Percentiles rank a stretch among this genome's conserved stretches.
Evolutionary conservation across 2,329 filamentous ascomycete genomes (phyloP).

Genomic region (Aspergillus udagawae): DNA sequence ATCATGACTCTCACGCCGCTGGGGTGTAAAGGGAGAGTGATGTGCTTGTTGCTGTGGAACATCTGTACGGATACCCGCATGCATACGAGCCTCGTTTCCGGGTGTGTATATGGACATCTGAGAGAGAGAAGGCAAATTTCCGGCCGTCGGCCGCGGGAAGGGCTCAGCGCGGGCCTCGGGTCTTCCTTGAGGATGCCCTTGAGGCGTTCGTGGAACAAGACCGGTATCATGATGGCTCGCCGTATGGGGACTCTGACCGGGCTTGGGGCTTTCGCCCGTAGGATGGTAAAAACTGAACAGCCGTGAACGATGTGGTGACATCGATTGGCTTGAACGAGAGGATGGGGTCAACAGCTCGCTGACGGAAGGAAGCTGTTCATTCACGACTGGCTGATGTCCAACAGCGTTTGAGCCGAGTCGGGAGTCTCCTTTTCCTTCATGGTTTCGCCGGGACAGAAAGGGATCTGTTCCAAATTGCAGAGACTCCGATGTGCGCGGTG

Average conservation of each 20-base stretch:
- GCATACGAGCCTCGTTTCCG: conserved; percentile 16
- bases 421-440: conserved; percentile 20
- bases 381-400: conserved; percentile 12
- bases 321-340: conserved; percentile 22
- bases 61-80: conserved; percentile 16
- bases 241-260: conserved; percentile 9
- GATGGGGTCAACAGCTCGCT: conserved; percentile 37
- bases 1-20: conserved; percentile 14
- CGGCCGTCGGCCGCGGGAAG: conserved; percentile 15
- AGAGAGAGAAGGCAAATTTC: conserved; percentile 28
- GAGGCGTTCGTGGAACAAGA: conserved; percentile 8
- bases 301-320: conserved; percentile 25
- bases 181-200: conserved; percentile 14
- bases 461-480: conserved; percentile 35
- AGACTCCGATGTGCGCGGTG: conserved; percentile 30
- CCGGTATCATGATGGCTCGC: conserved; percentile 19
- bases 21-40: conserved; percentile 15
- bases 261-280: conserved; percentile 12
- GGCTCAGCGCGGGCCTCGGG: conserved; percentile 16
- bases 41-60: conserved; percentile 16
- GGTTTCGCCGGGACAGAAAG: conserved; percentile 24
- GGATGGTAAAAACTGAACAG: conserved; percentile 16
- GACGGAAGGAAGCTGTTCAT: conserved; percentile 37
- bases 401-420: conserved; percentile 13
- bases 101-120: conserved; percentile 25